Evolutionary conservation across 1,284 basidiomycete species (phyloP), one percentile per base, ranked within the genome.

Genomic region (Trichosporon faecale): DNA sequence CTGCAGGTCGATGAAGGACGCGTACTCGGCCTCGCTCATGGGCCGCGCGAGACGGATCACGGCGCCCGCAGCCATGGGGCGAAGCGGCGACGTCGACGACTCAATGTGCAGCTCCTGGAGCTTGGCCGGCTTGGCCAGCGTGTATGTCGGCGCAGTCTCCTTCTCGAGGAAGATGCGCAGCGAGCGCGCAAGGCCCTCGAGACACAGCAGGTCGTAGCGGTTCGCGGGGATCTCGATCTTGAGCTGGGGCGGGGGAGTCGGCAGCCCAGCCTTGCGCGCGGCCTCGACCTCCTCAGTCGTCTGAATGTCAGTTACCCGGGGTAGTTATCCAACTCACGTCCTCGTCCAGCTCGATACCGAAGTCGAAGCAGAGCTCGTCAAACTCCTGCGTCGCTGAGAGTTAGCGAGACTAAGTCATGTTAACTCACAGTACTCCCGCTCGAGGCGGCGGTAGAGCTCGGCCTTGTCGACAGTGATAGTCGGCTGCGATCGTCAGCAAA

Each of bases 151-250:
- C 18, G 91, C 85, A 68, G 86, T 85, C 64, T 88, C 86, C 80
- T 91, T 89, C 60, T 89, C 88, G 57, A 98, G 86, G 88, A 96
- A 99, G 74, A 93, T 88, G 25, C 90, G 89, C 68, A 99, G 88
- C 7, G 91, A 93, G 23, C 94, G 89, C 23, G 94, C 88, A 78
- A 99, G 93, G 69, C 97, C 97, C 85, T 99, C 97, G 77, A 97
- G 91, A 81, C 97, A 99, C 64, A 99, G 89, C 23, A 99, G 87
- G 85, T 99, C 97, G 80, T 99, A 98, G 88, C 93, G 89, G 83
- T 98, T 99, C 29, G 97, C 97, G 35, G 97, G 96, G 67, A 98
- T 89, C 84, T 99, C 96, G 78, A 99, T 98, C 88, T 99, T 99
- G 76, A 99, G 86, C 91, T 96, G 92, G 27, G 93, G 92, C 76